Conservation (phyloP, 805 yeast species). For the Candida xyloterini region DNA sequence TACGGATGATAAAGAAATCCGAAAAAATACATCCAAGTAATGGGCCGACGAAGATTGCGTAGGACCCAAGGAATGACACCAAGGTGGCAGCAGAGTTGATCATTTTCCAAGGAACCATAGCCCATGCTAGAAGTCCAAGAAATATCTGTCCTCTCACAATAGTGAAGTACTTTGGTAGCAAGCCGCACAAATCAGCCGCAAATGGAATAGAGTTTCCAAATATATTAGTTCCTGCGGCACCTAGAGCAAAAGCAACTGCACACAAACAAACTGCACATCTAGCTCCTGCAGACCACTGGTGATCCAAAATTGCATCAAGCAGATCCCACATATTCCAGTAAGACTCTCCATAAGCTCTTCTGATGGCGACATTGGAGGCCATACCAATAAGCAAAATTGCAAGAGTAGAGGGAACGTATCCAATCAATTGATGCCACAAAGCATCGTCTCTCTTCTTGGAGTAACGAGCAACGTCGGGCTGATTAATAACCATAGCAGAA, state of each 20-base stretch:
- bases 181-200: slow-evolving; percentile 28
- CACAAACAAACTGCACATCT: slow-evolving; percentile 27
- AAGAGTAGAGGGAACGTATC: slow-evolving; percentile 19
- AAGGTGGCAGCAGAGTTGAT: slow-evolving; percentile 19
- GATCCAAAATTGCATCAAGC: slow-evolving; percentile 25
- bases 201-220: slow-evolving; percentile 29
- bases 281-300: slow-evolving; percentile 29
- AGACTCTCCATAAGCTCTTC: slow-evolving; percentile 21
- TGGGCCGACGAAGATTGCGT: slow-evolving; percentile 25
- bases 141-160: slow-evolving; percentile 25
- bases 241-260: slow-evolving; percentile 19
- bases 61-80: slow-evolving; percentile 22
- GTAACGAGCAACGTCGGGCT: slow-evolving; percentile 29
- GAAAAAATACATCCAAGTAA: slow-evolving; percentile 20
- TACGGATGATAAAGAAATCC: slow-evolving; percentile 20
- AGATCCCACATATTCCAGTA: slow-evolving; percentile 33
- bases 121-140: slow-evolving; percentile 23
- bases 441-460: slow-evolving; percentile 16
- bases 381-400: slow-evolving; percentile 19
- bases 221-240: slow-evolving; percentile 31
- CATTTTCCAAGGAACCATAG: slow-evolving; percentile 26
- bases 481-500: slow-evolving; percentile 28
- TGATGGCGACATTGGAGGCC: slow-evolving; percentile 19
- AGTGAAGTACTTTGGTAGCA: slow-evolving; percentile 29
- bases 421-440: slow-evolving; percentile 16